These are phyloP conservation scores for Hypoxylon lienhwacheense DNA, from an alignment of 495 filamentous ascomycete species.

Conservation along the genomic window DNA sequence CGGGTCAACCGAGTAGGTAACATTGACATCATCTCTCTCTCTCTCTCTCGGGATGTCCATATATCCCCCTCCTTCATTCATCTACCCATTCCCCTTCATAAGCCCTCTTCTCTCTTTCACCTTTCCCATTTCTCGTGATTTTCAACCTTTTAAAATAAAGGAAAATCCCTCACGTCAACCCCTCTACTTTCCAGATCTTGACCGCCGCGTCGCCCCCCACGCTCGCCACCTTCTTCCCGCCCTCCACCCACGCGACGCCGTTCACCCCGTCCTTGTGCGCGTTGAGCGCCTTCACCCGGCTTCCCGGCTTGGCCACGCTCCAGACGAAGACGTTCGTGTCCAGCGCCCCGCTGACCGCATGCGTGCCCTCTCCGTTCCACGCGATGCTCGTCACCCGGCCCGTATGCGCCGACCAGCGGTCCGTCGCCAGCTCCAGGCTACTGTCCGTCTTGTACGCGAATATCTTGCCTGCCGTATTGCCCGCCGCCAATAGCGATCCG, in stretches of 20 bases:
- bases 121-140: no score
- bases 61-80: no score
- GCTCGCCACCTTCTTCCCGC: conserved; percentile 69
- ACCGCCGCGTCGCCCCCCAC: conserved; percentile 85
- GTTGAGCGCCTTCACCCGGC: conserved; percentile 73
- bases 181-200: conserved; percentile 83
- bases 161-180: conserved; percentile 54
- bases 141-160: no score
- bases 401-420: conserved; percentile 91
- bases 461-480: conserved; percentile 84
- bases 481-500: conserved; percentile 74
- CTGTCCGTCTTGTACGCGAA: conserved; percentile 67
- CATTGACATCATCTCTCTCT: no score
- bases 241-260: conserved; percentile 80
- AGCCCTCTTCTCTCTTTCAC: neutral
- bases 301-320: conserved; percentile 82
- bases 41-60: no score
- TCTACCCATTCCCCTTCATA: no score
- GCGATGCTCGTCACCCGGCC: conserved; percentile 78
- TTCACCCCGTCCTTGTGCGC: conserved; percentile 96
- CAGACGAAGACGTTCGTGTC: conserved; percentile 93
- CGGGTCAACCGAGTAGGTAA: no score
- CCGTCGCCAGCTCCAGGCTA: conserved; percentile 64
- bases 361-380: conserved; percentile 75
- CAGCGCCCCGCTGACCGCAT: conserved; percentile 79